Base-by-base conservation (phyloP, 176 grass and related monocot species). In the maize (Zea mays) region DNA sequence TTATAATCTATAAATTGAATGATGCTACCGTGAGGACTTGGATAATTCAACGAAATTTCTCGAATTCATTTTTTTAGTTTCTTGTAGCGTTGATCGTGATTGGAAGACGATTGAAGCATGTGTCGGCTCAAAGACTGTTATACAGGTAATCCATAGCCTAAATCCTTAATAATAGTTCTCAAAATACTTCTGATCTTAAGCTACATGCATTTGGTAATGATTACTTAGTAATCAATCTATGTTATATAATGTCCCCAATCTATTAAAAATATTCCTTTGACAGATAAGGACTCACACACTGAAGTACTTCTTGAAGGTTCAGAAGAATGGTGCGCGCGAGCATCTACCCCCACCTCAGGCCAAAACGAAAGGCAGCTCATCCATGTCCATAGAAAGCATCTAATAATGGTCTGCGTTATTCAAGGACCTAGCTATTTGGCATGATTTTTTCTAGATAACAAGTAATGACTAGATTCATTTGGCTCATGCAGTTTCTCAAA, bases 251-350 rank as follows among this genome's bases (percentile, higher is more conserved):
- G n/a, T n/a, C n/a, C n/a, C 7, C 6, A 39, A 42, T 40, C 19
- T 65, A n/a, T 33, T 36, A 67, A 39, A 62, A 4, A 20, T 5
- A 0, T 69, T 62, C 1, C 61, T 83, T 73, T 86, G 60, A 60
- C 82, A 97, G 95, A 97, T 97, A 82, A 94, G 95, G 65, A 97
- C 91, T 38, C 95, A 97, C 80, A 91, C 95, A 27, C 95, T 94
- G 34, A 97, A 97, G 41, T 97, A n/a, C n/a, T n/a, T n/a, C n/a
- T n/a, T n/a, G n/a, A n/a, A n/a, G n/a, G n/a, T n/a, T n/a, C n/a
- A n/a, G 68, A 94, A 94, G 69, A 94, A 81, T 71, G 94, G 94
- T 62, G 83, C 82, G 20, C 84, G 86, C 5, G 90, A 97, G 68
- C 95, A 97, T 83, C 79, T 97, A 39, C 95, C 95, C n/a, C 95